A percentile compares a stretch with the other conserved stretches of the same genome.
Conservation (phyloP, 148 eudicot genomes). For the Nepenthes gracilis region DNA sequence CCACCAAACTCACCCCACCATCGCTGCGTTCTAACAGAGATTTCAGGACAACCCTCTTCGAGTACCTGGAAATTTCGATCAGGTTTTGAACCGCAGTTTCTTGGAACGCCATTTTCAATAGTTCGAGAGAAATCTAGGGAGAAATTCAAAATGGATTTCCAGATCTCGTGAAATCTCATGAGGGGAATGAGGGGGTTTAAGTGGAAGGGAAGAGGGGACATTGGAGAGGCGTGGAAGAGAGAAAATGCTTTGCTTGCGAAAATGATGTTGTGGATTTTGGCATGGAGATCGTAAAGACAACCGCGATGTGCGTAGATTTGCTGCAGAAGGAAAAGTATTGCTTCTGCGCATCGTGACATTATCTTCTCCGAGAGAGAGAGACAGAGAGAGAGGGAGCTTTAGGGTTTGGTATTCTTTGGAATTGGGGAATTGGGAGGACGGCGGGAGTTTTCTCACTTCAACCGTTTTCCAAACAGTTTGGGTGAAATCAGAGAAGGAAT, state of each 20-base stretch:
- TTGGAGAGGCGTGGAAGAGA: slow-evolving; percentile 4
- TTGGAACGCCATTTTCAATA: slow-evolving; percentile 21
- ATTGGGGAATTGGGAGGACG: slow-evolving; percentile 1
- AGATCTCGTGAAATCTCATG: neutral
- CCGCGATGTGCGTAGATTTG: slow-evolving; percentile 5
- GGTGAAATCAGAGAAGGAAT: too few species aligned
- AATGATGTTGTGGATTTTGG: slow-evolving; percentile 19
- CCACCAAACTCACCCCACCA: slow-evolving; percentile 42
- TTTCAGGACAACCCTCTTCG: slow-evolving; percentile 58
- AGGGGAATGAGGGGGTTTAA: neutral
- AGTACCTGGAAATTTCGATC: slow-evolving; percentile 36
- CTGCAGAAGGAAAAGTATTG: slow-evolving; percentile 11
- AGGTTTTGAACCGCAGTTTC: slow-evolving; percentile 12
- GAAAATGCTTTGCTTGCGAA: slow-evolving; percentile 39
- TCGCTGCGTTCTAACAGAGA: slow-evolving; percentile 36
- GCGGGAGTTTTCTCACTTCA: slow-evolving; percentile 5
- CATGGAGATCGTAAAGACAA: slow-evolving; percentile 1
- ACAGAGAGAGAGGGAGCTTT: too few species aligned
- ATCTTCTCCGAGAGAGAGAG: neutral
- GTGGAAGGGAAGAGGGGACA: neutral
- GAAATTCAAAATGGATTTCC: neutral
- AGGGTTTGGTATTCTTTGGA: neutral
- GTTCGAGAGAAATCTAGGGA: neutral
- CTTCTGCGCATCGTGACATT: neutral
- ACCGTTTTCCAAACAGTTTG: slow-evolving; percentile 1